Conservation (phyloP, 306 rosid genomes). For the Dicorynia guianensis region DNA sequence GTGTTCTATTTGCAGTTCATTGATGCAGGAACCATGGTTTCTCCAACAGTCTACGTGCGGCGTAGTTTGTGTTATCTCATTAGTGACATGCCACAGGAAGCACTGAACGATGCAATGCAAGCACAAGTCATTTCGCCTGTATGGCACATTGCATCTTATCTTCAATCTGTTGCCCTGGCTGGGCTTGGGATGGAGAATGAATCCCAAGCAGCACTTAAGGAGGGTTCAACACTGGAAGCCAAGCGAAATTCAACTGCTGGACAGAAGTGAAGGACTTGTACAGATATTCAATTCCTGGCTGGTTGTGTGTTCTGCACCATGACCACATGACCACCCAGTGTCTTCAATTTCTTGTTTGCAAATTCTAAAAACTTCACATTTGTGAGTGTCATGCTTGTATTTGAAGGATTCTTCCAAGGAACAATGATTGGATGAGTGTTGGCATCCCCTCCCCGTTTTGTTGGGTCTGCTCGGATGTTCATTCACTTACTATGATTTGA, state of each 20-base stretch:
- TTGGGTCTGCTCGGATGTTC: constrained; percentile 39
- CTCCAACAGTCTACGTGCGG: constrained; percentile 59
- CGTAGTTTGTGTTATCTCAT: constrained; percentile 58
- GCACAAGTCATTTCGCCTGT: constrained; percentile 61
- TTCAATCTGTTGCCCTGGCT: constrained; percentile 55
- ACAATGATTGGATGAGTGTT: constrained; percentile 36
- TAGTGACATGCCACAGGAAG: constrained; percentile 54
- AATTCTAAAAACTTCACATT: background rate
- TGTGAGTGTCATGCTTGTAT: constrained; percentile 12
- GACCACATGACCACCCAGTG: background rate
- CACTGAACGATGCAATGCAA: constrained; percentile 62
- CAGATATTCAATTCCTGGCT: background rate
- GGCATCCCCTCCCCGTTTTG: constrained; percentile 33
- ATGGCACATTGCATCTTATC: constrained; percentile 63
- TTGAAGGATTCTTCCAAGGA: constrained; percentile 3
- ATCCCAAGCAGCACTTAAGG: constrained; percentile 58
- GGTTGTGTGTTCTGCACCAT: background rate
- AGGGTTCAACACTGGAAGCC: constrained; percentile 57
- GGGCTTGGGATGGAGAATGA: constrained; percentile 56
- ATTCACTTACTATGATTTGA: constrained; percentile 35
- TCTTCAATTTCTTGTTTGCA: background rate
- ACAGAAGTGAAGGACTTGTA: constrained; percentile 40
- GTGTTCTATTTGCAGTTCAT: constrained; percentile 50
- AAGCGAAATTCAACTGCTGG: constrained; percentile 43
- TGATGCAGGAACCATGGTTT: constrained; percentile 61